A percentile compares a stretch with the other conserved stretches of the same genome.
Conservation (phyloP, 805 yeast genomes). For the Starmerella potacharoeniae region DNA sequence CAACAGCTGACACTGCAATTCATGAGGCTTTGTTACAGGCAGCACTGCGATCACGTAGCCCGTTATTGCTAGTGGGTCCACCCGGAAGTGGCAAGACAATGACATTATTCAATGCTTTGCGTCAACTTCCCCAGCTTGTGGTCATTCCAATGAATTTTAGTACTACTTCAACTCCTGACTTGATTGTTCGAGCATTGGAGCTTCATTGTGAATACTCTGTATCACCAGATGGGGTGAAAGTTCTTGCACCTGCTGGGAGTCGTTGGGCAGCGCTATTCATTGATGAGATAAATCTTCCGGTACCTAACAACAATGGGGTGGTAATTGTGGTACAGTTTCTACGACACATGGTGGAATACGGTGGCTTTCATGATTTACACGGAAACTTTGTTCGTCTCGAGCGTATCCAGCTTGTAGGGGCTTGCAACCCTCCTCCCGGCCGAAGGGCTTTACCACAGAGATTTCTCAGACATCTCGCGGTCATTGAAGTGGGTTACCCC, state of each 20-base stretch:
- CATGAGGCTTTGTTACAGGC: slow-evolving; percentile 53
- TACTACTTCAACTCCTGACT: slow-evolving; percentile 56
- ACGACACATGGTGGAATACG: slow-evolving; percentile 59
- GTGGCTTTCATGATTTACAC: slow-evolving; percentile 60
- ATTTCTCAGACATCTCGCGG: slow-evolving; percentile 53
- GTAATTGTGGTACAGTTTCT: slow-evolving; percentile 61
- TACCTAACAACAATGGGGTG: slow-evolving; percentile 56
- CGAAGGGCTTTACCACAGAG: slow-evolving; percentile 47
- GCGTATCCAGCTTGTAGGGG: slow-evolving; percentile 78
- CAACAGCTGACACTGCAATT: slow-evolving; percentile 65
- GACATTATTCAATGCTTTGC: slow-evolving; percentile 62
- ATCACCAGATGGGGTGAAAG: slow-evolving; percentile 39
- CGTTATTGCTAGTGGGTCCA: slow-evolving; percentile 80
- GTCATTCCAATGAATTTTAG: slow-evolving; percentile 70
- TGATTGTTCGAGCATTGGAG: slow-evolving; percentile 53
- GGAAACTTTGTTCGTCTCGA: slow-evolving; percentile 54
- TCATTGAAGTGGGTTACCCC: slow-evolving; percentile 74
- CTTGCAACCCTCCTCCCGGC: slow-evolving; percentile 82
- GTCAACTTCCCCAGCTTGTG: slow-evolving; percentile 44
- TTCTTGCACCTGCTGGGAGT: slow-evolving; percentile 51
- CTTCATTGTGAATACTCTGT: slow-evolving; percentile 56
- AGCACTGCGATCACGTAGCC: slow-evolving; percentile 43
- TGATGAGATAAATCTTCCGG: slow-evolving; percentile 83
- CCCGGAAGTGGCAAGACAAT: slow-evolving; percentile 97
- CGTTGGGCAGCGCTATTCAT: slow-evolving; percentile 75